phyloP scores from a whole-genome alignment of 2,329 filamentous ascomycete genomes.

The Lachnellula cervina region DNA sequence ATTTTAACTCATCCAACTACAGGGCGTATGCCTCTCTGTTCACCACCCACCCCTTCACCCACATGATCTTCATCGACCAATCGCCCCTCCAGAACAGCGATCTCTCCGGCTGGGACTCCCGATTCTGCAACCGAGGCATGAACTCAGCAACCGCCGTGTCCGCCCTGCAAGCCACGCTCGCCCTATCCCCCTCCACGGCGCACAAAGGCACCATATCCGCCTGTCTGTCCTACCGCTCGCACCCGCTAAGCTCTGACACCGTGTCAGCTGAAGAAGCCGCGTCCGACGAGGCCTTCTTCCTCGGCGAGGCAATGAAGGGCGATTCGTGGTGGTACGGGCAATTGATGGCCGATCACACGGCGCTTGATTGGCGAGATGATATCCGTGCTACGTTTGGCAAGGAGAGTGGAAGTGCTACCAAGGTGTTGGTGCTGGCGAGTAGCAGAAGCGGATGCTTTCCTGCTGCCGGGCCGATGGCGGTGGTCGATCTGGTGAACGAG shows the following conservation, averaged over 20 bases:
- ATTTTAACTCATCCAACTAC: not conserved
- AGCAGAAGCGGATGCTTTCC: conserved; percentile 31
- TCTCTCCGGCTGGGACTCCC: conserved; percentile 24
- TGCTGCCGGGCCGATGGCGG: conserved; percentile 25
- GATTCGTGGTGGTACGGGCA: conserved; percentile 27
- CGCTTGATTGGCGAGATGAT: conserved; percentile 28
- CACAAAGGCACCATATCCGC: conserved; percentile 28
- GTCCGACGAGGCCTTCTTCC: conserved; percentile 28
- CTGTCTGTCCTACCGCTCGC: conserved; percentile 28
- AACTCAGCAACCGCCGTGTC: conserved; percentile 25
- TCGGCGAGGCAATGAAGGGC: conserved; percentile 27
- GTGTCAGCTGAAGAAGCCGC: not conserved
- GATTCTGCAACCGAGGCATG: conserved; percentile 29
- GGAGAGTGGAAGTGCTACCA: conserved; percentile 16
- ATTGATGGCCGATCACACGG: conserved; percentile 32
- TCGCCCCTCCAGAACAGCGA: conserved; percentile 28
- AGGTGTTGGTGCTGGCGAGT: conserved; percentile 29
- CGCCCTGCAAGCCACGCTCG: conserved; percentile 24
- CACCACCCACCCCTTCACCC: conserved; percentile 22
- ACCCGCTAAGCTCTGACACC: conserved; percentile 16
- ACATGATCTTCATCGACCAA: conserved; percentile 31
- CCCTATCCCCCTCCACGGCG: conserved; percentile 19
- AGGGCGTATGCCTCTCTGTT: conserved; percentile 31
- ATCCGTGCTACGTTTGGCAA: conserved; percentile 24
- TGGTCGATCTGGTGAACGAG: conserved; percentile 28